Conservation (phyloP, 2,329 filamentous ascomycete species). For the Cryphonectria japonica region DNA sequence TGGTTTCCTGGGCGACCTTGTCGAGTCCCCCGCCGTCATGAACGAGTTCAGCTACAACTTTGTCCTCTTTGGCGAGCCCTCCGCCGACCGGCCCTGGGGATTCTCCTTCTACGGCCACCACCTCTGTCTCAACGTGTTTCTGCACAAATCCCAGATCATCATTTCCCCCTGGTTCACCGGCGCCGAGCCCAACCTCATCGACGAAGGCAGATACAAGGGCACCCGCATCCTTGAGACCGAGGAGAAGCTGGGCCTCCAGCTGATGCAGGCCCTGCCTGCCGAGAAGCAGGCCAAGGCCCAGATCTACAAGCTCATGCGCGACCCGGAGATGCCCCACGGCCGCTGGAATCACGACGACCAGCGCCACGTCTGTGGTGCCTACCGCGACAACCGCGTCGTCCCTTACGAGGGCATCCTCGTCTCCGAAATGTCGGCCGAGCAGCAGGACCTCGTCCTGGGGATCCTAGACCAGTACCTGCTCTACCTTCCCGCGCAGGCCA, state of each 20-base stretch:
- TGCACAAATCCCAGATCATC: constrained; percentile 67
- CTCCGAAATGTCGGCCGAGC: constrained; percentile 48
- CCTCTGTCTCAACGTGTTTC: constrained; percentile 72
- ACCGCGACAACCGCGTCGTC: constrained; percentile 76
- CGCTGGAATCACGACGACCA: constrained; percentile 84
- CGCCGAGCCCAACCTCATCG: constrained; percentile 77
- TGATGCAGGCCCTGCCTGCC: constrained; percentile 67
- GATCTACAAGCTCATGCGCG: constrained; percentile 62
- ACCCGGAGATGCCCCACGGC: constrained; percentile 67
- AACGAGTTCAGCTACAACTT: constrained; percentile 81
- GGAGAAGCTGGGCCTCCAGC: constrained; percentile 63
- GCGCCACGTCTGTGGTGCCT: constrained; percentile 76
- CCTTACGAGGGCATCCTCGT: constrained; percentile 72
- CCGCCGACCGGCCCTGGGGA: constrained; percentile 65
- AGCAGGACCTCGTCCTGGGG: constrained; percentile 58
- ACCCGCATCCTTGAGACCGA: constrained; percentile 69
- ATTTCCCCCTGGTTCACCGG: constrained; percentile 78
- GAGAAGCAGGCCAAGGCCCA: constrained; percentile 55
- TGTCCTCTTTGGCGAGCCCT: constrained; percentile 68
- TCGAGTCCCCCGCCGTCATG: constrained; percentile 64
- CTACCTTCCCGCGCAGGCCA: constrained; percentile 64
- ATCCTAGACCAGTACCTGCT: constrained; percentile 69
- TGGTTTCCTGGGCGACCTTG: constrained; percentile 72
- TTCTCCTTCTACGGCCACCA: constrained; percentile 80
- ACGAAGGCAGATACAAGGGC: constrained; percentile 63